Evolutionary conservation across 176 grass and related monocot species (phyloP).

Genomic region (Elaeis guineensis): DNA sequence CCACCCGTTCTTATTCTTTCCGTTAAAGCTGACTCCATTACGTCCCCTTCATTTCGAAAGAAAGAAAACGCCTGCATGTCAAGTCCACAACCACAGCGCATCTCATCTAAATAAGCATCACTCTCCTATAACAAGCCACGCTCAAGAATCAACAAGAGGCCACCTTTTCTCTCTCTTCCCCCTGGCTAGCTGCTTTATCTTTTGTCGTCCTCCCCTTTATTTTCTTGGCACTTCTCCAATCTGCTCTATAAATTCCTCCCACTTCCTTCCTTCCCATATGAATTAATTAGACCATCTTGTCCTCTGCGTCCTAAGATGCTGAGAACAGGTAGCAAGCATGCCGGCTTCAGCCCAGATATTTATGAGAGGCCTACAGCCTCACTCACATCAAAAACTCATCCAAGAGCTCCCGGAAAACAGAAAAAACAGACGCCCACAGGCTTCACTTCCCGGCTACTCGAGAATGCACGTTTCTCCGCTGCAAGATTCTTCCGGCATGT

Average conservation of each 20-base stretch:
- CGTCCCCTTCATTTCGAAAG: too few relatives aligned
- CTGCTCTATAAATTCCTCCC: slow-evolving; percentile 9
- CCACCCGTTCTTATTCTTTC: neutral
- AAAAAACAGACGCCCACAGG: slow-evolving; percentile 1
- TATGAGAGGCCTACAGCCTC: slow-evolving; percentile 29
- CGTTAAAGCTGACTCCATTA: neutral
- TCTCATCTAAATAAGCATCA: too few relatives aligned
- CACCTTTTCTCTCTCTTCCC: slow-evolving; percentile 34
- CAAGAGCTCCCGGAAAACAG: slow-evolving; percentile 11
- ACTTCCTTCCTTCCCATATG: slow-evolving; percentile 3
- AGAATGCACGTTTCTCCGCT: slow-evolving; percentile 43
- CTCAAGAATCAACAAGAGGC: slow-evolving; percentile 22
- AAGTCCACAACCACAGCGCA: too few relatives aligned
- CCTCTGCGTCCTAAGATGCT: slow-evolving; percentile 18
- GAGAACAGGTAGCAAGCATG: slow-evolving; percentile 44
- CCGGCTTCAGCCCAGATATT: slow-evolving; percentile 51
- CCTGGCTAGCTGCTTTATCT: slow-evolving; percentile 27
- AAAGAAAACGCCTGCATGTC: too few relatives aligned
- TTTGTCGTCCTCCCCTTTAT: slow-evolving; percentile 39
- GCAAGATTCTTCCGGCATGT: slow-evolving; percentile 44
- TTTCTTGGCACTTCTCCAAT: slow-evolving; percentile 44
- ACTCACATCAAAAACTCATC: slow-evolving; percentile 17
- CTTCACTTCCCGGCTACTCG: slow-evolving; percentile 42
- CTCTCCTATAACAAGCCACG: neutral
- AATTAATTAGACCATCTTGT: neutral